Evolutionary conservation across 2,329 filamentous ascomycete species (phyloP).

Genomic region (Apiospora kogelbergensis): DNA sequence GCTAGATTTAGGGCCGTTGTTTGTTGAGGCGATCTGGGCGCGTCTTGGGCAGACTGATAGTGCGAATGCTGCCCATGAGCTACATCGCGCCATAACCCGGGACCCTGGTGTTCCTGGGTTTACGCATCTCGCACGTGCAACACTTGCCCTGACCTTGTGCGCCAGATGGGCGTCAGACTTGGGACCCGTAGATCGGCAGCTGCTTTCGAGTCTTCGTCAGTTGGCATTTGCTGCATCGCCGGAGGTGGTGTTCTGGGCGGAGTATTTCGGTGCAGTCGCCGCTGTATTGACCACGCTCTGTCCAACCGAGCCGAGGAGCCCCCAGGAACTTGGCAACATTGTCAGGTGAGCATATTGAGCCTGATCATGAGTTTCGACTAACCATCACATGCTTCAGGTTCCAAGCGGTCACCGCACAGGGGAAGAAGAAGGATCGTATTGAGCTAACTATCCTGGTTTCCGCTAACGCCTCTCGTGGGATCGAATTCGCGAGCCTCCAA

Average conservation of each 20-base stretch:
- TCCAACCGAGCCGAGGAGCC: conserved; percentile 39
- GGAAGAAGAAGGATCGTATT: conserved; percentile 30
- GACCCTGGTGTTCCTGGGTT: conserved; percentile 70
- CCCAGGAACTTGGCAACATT: conserved; percentile 32
- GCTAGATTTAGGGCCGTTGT: conserved; percentile 42
- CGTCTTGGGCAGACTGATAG: conserved; percentile 48
- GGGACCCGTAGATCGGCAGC: conserved; percentile 45
- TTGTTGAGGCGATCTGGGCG: conserved; percentile 53
- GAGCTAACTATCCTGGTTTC: conserved; percentile 25
- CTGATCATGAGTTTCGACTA: not conserved
- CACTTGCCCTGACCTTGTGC: conserved; percentile 70
- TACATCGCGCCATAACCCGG: conserved; percentile 72
- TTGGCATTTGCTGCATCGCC: conserved; percentile 38
- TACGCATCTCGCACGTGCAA: conserved; percentile 68
- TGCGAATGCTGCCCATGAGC: conserved; percentile 63
- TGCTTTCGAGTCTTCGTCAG: conserved; percentile 42
- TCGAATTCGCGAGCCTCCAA: conserved; percentile 23
- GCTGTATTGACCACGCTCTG: conserved; percentile 42
- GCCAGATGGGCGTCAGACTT: conserved; percentile 71
- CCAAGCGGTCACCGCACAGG: conserved; percentile 17
- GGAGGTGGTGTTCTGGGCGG: conserved; percentile 51
- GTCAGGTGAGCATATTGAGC: conserved; percentile 40
- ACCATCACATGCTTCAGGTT: conserved; percentile 19
- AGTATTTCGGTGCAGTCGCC: conserved; percentile 51
- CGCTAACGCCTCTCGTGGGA: conserved; percentile 16